Evolutionary conservation across 768 basidiomycete genomes (phyloP).

Genomic region (Mrakia frigida): DNA sequence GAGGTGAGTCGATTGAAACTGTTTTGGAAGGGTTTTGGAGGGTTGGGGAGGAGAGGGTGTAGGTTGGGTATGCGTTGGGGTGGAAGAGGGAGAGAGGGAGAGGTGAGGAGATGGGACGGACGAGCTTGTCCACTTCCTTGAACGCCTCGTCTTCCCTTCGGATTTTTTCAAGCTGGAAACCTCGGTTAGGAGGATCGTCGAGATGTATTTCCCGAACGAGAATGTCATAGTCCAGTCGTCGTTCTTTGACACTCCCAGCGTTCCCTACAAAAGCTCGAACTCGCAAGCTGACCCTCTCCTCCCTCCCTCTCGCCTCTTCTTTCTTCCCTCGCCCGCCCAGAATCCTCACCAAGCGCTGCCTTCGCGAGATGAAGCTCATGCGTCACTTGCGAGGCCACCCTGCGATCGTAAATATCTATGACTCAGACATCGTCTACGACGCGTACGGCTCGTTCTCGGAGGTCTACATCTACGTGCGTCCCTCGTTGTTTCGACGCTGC

Average conservation of each 20-base stretch:
- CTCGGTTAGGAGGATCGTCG: no score
- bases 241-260: no score
- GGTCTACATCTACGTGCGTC: conserved; percentile 7
- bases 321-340: not conserved
- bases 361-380: conserved; percentile 14
- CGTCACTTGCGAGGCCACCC: not conserved
- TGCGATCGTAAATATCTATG: not conserved
- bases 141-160: no score
- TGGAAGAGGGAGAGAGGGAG: no score
- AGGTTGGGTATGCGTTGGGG: no score
- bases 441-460: not conserved
- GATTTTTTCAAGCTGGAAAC: no score
- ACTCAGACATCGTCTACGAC: conserved; percentile 12
- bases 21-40: not conserved
- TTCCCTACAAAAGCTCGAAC: no score
- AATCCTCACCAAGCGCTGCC: conserved; percentile 9
- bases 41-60: not conserved
- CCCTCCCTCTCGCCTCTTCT: not conserved
- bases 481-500: no score
- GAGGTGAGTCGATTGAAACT: not conserved
- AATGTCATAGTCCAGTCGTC: no score
- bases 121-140: no score
- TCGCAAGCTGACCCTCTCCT: not conserved
- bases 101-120: no score
- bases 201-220: no score